Evolutionary conservation across 306 rosid species (phyloP).

Genomic region (Crotalaria pallida): DNA sequence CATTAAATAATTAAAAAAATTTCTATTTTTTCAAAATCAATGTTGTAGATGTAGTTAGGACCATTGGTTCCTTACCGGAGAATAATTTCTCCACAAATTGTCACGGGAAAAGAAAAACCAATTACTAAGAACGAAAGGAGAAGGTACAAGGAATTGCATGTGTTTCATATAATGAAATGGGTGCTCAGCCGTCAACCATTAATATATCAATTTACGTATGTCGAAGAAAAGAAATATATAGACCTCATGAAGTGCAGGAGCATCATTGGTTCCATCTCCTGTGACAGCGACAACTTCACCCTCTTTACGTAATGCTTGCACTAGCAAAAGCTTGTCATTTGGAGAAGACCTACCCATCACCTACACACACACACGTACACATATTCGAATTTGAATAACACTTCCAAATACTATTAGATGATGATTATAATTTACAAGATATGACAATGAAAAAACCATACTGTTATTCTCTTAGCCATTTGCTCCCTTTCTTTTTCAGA

Average conservation of each 20-base stretch:
- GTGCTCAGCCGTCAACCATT: no score
- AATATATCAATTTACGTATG: no score
- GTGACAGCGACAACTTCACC: constrained; percentile 99
- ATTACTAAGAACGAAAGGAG: no score
- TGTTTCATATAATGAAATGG: background rate
- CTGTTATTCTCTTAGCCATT: constrained; percentile 57
- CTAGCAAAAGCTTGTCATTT: constrained; percentile 94
- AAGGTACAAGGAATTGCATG: no score
- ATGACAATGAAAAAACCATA: constrained; percentile 25
- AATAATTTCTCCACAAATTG: no score
- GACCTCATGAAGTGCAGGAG: constrained; percentile 99
- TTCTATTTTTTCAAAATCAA: no score
- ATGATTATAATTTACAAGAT: constrained; percentile 1
- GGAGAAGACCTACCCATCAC: constrained; percentile 99
- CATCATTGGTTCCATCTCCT: constrained; percentile 98
- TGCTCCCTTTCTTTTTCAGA: constrained; percentile 78
- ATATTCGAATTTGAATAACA: background rate
- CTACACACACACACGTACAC: constrained; percentile 33
- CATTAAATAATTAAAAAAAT: no score
- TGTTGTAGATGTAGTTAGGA: no score
- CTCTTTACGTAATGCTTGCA: constrained; percentile 87
- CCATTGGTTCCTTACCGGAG: no score
- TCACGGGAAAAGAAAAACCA: no score
- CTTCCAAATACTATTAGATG: constrained; percentile 13
- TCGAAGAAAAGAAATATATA: constrained; percentile 39